phyloP scores from a whole-genome alignment of 148 eudicot species.

The Suaeda aralocaspica region DNA sequence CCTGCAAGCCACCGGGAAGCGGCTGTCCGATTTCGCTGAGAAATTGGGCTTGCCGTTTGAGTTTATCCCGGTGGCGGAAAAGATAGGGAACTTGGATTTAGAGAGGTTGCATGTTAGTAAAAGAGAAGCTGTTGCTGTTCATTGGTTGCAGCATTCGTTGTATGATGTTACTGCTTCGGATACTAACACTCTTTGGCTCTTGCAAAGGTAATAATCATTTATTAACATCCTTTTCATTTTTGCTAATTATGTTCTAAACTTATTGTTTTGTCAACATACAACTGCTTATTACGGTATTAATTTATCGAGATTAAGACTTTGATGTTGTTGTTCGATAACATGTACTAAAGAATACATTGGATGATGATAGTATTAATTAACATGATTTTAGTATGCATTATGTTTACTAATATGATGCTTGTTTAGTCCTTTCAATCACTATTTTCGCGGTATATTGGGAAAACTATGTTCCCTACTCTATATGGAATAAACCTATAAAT shows the following conservation, averaged over 20 bases:
- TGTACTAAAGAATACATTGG: too few relatives aligned
- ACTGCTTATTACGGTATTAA: too few relatives aligned
- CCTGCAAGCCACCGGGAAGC: slow-evolving; percentile 76
- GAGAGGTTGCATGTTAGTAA: slow-evolving; percentile 67
- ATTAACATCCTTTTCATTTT: background rate
- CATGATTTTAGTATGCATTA: background rate
- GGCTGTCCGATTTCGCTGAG: slow-evolving; percentile 76
- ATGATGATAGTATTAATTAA: too few relatives aligned
- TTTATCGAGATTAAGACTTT: too few relatives aligned
- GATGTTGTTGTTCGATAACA: too few relatives aligned
- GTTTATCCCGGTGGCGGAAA: slow-evolving; percentile 71
- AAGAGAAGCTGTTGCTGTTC: slow-evolving; percentile 89
- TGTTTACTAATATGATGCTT: background rate
- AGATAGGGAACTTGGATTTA: slow-evolving; percentile 67
- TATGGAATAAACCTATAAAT: background rate
- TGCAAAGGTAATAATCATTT: slow-evolving; percentile 58
- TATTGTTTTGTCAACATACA: too few relatives aligned
- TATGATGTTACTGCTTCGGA: slow-evolving; percentile 95
- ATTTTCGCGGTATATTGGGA: too few relatives aligned
- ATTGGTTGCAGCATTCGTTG: slow-evolving; percentile 92
- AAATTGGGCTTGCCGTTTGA: slow-evolving; percentile 81
- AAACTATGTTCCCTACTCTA: background rate
- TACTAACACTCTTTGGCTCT: slow-evolving; percentile 62
- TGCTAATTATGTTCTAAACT: too few relatives aligned
- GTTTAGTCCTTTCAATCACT: background rate